These are phyloP conservation scores for Harringtonia aguacate DNA, from an alignment of 2,329 filamentous ascomycete species.

Conservation along the genomic window DNA sequence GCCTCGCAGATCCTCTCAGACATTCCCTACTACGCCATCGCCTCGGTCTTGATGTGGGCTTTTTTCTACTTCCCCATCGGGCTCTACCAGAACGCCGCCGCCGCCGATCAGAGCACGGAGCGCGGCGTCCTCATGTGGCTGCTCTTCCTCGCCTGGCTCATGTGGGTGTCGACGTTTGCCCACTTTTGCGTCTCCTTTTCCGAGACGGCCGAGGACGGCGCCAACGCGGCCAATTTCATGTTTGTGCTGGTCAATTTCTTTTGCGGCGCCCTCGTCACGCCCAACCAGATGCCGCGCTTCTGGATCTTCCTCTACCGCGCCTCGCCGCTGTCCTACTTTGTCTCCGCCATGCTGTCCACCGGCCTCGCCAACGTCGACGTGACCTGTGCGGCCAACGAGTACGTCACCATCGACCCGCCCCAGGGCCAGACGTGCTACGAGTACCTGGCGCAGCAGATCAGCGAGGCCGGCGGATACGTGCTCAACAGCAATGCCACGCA, in stretches of 20 bases:
- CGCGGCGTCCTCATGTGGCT: slow-evolving; percentile 72
- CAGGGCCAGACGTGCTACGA: slow-evolving; percentile 42
- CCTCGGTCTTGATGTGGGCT: slow-evolving; percentile 52
- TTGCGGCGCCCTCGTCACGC: slow-evolving; percentile 48
- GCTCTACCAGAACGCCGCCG: slow-evolving; percentile 57
- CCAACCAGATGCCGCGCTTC: slow-evolving; percentile 51
- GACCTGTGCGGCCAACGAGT: slow-evolving; percentile 58
- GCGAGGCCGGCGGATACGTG: slow-evolving; percentile 39
- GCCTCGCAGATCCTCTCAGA: slow-evolving; percentile 73
- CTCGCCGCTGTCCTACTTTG: slow-evolving; percentile 75
- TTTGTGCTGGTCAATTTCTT: slow-evolving; percentile 49
- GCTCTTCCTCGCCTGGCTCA: slow-evolving; percentile 63
- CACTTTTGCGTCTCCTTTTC: slow-evolving; percentile 63
- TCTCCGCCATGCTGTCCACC: slow-evolving; percentile 58
- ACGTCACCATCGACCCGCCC: slow-evolving; percentile 53
- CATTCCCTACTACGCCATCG: slow-evolving; percentile 70
- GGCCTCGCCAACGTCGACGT: slow-evolving; percentile 58
- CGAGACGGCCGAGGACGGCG: slow-evolving; percentile 56
- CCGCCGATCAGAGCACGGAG: slow-evolving; percentile 47
- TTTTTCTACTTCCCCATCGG: slow-evolving; percentile 80
- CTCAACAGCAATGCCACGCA: slow-evolving; percentile 32
- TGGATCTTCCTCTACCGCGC: slow-evolving; percentile 77
- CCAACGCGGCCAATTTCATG: slow-evolving; percentile 50
- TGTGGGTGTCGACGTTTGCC: slow-evolving; percentile 61
- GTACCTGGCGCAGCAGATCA: slow-evolving; percentile 45